A percentile compares a stretch with the other conserved stretches of the same genome.
These are phyloP conservation scores for Hygrophorus pudorinus DNA, from an alignment of 768 basidiomycete species.

Conservation along the genomic window DNA sequence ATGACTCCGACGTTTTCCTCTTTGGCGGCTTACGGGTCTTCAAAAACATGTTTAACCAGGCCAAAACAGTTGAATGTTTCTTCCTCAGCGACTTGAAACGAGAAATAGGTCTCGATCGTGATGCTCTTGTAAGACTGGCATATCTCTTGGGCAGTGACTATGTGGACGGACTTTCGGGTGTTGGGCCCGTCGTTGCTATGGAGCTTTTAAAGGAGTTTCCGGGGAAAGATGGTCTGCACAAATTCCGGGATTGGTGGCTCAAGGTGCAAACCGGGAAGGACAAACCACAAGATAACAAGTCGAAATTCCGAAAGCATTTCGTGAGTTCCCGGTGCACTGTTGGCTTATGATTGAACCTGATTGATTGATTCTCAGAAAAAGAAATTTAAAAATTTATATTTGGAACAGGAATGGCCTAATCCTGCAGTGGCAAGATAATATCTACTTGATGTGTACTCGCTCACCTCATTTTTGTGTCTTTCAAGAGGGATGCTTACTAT, in stretches of 20 bases:
- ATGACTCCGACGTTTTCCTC: constrained; percentile 97
- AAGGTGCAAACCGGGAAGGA: constrained; percentile 90
- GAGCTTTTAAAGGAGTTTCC: constrained; percentile 92
- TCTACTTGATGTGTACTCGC: not conserved
- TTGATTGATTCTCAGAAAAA: constrained; percentile 54
- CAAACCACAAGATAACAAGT: constrained; percentile 55
- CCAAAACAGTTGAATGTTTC: constrained; percentile 97
- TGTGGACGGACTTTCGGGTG: constrained; percentile 81
- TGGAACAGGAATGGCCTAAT: constrained; percentile 85
- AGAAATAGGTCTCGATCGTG: constrained; percentile 81
- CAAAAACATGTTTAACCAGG: constrained; percentile 99
- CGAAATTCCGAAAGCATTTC: constrained; percentile 76
- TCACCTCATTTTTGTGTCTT: not conserved
- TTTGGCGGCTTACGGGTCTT: constrained; percentile 94
- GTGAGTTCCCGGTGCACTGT: constrained; percentile 34
- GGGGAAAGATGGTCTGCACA: constrained; percentile 70
- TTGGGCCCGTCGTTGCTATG: constrained; percentile 95
- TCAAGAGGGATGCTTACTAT: constrained; percentile 85
- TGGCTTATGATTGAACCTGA: not conserved
- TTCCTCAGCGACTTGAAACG: constrained; percentile 71
- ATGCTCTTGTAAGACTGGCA: constrained; percentile 79
- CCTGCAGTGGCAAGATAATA: constrained; percentile 62
- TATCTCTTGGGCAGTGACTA: constrained; percentile 97
- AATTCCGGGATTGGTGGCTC: constrained; percentile 92
- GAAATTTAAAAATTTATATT: constrained; percentile 74